Conservation (phyloP, 139 green algal species). For the Tetradesmus lagerheimii region DNA sequence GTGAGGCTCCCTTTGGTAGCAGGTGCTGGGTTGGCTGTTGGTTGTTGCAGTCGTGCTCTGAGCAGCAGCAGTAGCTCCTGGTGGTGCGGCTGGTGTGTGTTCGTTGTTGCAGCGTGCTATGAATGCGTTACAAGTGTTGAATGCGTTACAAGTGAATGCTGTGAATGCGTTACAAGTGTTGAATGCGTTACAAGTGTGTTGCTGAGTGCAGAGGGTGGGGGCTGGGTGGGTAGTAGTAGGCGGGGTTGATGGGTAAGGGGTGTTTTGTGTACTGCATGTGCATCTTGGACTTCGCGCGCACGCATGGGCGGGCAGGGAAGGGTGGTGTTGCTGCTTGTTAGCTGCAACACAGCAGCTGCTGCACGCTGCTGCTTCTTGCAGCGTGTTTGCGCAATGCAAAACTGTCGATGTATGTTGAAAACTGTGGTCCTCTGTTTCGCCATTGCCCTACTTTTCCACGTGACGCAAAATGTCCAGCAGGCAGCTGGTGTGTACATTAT, state of each 20-base stretch:
- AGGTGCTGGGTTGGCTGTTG: no score
- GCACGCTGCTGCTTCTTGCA: neutral
- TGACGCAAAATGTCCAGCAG: neutral
- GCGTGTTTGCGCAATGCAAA: neutral
- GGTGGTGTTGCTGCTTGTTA: neutral
- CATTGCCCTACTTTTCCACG: neutral
- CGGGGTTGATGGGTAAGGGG: neutral
- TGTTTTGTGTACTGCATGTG: neutral
- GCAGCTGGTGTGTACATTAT: neutral
- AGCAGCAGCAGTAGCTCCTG: no score
- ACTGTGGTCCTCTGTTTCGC: neutral
- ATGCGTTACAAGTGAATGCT: no score
- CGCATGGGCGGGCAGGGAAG: neutral
- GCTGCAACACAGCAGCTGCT: no score
- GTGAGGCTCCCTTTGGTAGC: no score
- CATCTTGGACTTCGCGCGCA: neutral
- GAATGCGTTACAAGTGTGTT: no score
- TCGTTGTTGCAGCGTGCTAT: no score
- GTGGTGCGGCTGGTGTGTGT: no score
- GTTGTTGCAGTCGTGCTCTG: no score
- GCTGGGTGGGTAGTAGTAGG: neutral
- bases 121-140: no score
- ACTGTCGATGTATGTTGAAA: neutral
- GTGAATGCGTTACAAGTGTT: no score
- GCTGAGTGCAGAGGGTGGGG: no score